Conservation (phyloP, 805 yeast species). For the Cyberlindnera mycetangii region DNA sequence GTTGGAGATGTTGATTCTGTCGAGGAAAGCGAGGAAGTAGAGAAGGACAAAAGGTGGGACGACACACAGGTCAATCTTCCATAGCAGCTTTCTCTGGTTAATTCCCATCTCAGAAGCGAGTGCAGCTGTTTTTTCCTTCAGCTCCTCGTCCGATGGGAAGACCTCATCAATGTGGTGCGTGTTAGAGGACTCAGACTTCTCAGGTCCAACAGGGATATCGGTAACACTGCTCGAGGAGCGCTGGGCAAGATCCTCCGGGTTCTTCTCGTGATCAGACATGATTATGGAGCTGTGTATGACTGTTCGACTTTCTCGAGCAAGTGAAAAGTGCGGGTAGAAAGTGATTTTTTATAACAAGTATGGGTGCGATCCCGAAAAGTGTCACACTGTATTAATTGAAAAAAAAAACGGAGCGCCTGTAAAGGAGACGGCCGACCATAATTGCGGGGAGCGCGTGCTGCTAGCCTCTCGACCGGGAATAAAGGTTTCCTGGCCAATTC, state of each 20-base stretch:
- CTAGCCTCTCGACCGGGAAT: no score
- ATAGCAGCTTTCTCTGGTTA: conserved; percentile 52
- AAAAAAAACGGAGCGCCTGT: neutral
- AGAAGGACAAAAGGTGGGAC: conserved; percentile 75
- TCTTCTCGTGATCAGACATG: neutral
- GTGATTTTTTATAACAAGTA: neutral
- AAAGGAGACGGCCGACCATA: neutral
- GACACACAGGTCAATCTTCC: conserved; percentile 58
- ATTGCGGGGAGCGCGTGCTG: no score
- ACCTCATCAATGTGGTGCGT: conserved; percentile 5
- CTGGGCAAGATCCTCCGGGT: neutral
- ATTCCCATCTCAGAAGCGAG: conserved; percentile 47
- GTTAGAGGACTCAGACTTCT: conserved; percentile 6
- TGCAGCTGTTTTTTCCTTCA: conserved; percentile 24
- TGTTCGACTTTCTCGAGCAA: neutral
- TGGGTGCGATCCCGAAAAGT: neutral
- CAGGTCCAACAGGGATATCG: conserved; percentile 4
- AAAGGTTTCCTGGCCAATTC: no score
- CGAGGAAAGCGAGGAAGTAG: conserved; percentile 74
- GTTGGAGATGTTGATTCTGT: conserved; percentile 79
- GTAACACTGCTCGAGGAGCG: conserved; percentile 2
- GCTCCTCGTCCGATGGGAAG: conserved; percentile 23
- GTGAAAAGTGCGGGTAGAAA: neutral
- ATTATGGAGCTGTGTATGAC: neutral
- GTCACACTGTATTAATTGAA: neutral